These are phyloP conservation scores for Westerdykella ornata DNA, from an alignment of 2,329 filamentous ascomycete genomes.

Conservation along the genomic window DNA sequence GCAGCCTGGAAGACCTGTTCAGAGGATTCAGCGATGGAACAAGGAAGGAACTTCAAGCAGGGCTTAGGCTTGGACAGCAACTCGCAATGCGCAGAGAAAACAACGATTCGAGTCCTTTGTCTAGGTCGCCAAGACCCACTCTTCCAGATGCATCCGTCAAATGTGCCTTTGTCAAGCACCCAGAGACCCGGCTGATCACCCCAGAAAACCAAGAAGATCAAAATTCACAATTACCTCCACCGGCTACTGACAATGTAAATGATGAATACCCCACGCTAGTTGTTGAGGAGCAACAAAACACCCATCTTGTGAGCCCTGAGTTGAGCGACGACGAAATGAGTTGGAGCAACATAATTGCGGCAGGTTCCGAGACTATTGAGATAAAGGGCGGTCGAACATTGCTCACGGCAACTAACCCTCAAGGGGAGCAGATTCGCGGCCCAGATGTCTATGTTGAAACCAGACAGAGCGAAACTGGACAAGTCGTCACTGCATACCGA, in stretches of 20 bases:
- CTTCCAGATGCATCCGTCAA: too few relatives aligned
- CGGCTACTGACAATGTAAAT: conserved; percentile 9
- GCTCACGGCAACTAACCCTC: conserved; percentile 7
- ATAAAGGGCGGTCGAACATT: conserved; percentile 1
- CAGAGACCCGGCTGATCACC: conserved; percentile 28
- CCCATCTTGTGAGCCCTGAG: conserved; percentile 25
- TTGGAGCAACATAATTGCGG: conserved; percentile 16
- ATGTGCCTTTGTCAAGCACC: conserved; percentile 11
- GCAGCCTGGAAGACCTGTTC: conserved; percentile 33
- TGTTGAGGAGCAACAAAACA: conserved; percentile 9
- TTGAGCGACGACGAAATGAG: conserved; percentile 29
- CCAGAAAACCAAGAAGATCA: conserved; percentile 30
- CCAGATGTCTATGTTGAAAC: conserved; percentile 11
- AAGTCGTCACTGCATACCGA: conserved; percentile 6
- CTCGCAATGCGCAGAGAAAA: conserved; percentile 20
- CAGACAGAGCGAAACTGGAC: background rate
- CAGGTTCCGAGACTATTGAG: conserved; percentile 8
- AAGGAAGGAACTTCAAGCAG: conserved; percentile 34
- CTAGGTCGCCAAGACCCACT: conserved; percentile 5
- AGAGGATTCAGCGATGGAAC: conserved; percentile 37
- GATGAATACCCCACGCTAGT: conserved; percentile 24
- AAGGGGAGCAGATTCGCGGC: conserved; percentile 6
- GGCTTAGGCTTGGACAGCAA: conserved; percentile 35
- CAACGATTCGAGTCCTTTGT: conserved; percentile 11
- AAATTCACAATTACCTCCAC: conserved; percentile 8